Conservation (phyloP, 352 stramenopile species). For the Sclerospora graminicola region DNA sequence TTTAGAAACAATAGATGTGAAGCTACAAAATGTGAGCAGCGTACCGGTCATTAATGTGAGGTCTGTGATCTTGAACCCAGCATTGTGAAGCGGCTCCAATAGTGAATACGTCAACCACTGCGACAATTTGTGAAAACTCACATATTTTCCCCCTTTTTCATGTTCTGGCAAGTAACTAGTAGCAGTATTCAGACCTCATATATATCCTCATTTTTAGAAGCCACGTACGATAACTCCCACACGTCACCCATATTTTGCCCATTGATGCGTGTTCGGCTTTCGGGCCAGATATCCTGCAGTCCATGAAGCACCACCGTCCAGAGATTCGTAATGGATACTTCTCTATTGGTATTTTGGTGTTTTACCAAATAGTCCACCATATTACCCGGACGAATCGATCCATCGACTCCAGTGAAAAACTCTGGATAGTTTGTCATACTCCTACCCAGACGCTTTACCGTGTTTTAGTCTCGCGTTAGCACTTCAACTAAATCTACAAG, state of each 20-base stretch:
- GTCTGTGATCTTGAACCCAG: conserved; percentile 69
- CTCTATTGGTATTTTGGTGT: conserved; percentile 35
- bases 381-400: conserved; percentile 51
- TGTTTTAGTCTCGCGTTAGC: background rate
- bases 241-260: conserved; percentile 81
- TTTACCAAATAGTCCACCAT: conserved; percentile 70
- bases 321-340: conserved; percentile 58
- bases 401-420: conserved; percentile 46
- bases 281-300: conserved; percentile 79
- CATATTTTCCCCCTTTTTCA: conserved; percentile 41
- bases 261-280: conserved; percentile 53
- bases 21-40: background rate
- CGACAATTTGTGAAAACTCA: conserved; percentile 86
- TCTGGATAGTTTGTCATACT: conserved; percentile 66
- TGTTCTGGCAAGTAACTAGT: conserved; percentile 39
- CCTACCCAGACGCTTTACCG: conserved; percentile 36
- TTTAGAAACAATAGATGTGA: background rate
- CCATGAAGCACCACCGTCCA: conserved; percentile 78
- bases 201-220: background rate
- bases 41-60: conserved; percentile 52
- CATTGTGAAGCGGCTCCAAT: conserved; percentile 79
- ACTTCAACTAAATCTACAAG: background rate
- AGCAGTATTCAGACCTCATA: background rate
- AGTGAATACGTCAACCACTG: conserved; percentile 86
- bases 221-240: conserved; percentile 58